phyloP scores from a whole-genome alignment of 108 stramenopile genomes.

The Discostella pseudostelligera region DNA sequence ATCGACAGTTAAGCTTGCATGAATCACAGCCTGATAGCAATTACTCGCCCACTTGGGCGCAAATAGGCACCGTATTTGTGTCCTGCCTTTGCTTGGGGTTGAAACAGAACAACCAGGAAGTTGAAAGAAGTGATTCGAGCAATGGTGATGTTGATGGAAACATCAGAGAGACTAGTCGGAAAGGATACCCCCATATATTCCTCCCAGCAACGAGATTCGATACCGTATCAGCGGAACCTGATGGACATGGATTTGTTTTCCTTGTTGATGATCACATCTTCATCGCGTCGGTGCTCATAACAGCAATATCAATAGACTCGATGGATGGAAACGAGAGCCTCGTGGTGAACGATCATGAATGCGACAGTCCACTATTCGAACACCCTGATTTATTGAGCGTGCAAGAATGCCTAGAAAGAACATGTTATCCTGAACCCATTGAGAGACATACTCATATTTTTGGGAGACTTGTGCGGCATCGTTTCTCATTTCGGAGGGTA shows the following conservation, averaged over 20 bases:
- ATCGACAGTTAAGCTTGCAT: not conserved
- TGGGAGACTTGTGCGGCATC: conserved; percentile 42
- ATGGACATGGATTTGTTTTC: conserved; percentile 38
- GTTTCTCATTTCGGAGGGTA: conserved; percentile 42
- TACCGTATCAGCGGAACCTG: not conserved
- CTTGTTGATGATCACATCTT: conserved; percentile 32
- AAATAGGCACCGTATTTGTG: conserved; percentile 45
- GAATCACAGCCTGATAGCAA: not conserved
- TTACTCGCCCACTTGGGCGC: conserved; percentile 27
- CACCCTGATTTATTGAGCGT: conserved; percentile 12
- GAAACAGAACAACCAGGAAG: not conserved
- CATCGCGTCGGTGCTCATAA: conserved; percentile 34
- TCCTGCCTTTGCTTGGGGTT: conserved; percentile 62
- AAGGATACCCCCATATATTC: conserved; percentile 7
- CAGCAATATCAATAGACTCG: conserved; percentile 21
- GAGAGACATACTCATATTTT: conserved; percentile 4
- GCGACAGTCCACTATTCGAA: not conserved
- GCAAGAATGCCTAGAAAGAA: conserved; percentile 31
- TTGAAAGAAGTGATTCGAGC: not conserved
- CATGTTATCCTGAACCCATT: not conserved
- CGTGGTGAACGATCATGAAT: too few relatives aligned
- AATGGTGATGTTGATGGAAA: conserved; percentile 6
- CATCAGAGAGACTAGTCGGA: not conserved
- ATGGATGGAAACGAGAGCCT: conserved; percentile 12
- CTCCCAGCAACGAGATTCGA: conserved; percentile 12